Base-by-base conservation (phyloP, 495 filamentous ascomycete species). In the Penicillium ochrochloron region DNA sequence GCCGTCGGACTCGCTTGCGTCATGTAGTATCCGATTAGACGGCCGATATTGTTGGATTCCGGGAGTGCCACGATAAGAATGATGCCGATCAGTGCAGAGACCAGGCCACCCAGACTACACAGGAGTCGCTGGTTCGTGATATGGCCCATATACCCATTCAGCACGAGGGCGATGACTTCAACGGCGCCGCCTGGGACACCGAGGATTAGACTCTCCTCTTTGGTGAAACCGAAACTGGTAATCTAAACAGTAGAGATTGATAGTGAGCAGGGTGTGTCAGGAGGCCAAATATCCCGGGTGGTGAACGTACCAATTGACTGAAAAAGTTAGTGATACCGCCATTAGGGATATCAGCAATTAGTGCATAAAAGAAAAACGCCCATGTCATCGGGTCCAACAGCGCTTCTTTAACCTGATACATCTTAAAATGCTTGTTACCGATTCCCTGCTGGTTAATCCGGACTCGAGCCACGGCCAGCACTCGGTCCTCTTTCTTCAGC, bases 261-360 rank as follows among this genome's bases (percentile, higher is more conserved):
- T 12, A 21, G 17, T 17, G n/a, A 50, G 11, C 1, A 2, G 0
- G 84, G 87, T 3, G 0, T 31, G 33, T 8, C 11, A 11, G 6
- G 1, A 10, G 27, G 11, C 51, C 0, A 11, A 27, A 27, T 1
- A 27, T 27, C 25, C 25, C 1, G 25, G n/a, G n/a, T n/a, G n/a
- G 4, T 27, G 25, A 27, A 72, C 73, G 34, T 55, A 81, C 78
- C 72, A 81, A 39, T 72, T 90, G 88, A 56, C 80, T 87, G 76
- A 92, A 92, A 74, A 91, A 93, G 63, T 91, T 92, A 33, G 77
- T 84, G 52, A 93, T 82, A 14, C 89, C 90, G 23, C 88, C 86
- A 65, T 89, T 89, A 2, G 87, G 87, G 53, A 91, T 89, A 69
- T 89, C 83, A 8, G 80, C 83, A 54, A 88, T 78, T 21, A 88